Conservation (phyloP, 2,329 filamentous ascomycete species). For the Diaporthe sp. region DNA sequence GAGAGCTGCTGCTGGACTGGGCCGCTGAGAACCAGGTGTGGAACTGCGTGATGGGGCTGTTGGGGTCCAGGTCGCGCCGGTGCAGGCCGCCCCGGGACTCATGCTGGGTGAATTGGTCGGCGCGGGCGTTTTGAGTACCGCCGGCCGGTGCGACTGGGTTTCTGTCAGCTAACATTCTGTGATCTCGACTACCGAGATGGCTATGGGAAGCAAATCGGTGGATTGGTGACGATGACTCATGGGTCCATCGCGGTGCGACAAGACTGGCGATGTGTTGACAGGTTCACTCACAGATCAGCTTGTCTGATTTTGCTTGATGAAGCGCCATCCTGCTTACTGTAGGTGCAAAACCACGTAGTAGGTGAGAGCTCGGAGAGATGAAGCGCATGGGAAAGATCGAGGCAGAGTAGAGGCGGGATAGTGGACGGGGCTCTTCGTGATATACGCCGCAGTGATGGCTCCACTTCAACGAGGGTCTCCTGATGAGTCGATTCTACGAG, state of each 20-base stretch:
- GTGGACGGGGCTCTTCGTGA: conserved; percentile 8
- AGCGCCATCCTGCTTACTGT: conserved; percentile 57
- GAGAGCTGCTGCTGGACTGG: conserved; percentile 56
- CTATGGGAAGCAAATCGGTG: neutral
- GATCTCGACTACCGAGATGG: neutral
- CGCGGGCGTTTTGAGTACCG: conserved; percentile 69
- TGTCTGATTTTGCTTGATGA: conserved; percentile 53
- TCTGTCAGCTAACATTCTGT: conserved; percentile 1
- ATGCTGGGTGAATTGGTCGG: conserved; percentile 78
- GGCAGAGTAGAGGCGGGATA: neutral
- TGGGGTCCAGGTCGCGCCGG: conserved; percentile 68
- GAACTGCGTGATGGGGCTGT: conserved; percentile 85
- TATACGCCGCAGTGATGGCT: neutral
- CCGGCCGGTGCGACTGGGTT: conserved; percentile 73
- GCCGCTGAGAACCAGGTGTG: conserved; percentile 88
- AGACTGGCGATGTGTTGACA: neutral
- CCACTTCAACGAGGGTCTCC: neutral
- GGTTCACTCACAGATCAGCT: conserved; percentile 61
- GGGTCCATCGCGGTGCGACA: neutral
- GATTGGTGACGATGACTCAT: conserved; percentile 32
- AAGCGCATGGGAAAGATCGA: conserved; percentile 23
- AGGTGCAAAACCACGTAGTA: conserved; percentile 26
- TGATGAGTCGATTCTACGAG: neutral
- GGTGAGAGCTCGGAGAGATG: neutral
- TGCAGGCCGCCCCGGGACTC: conserved; percentile 66